Evolutionary conservation across 352 stramenopile genomes (phyloP), one percentile per base, ranked within the genome.

Genomic region (Phytopythium litorale): DNA sequence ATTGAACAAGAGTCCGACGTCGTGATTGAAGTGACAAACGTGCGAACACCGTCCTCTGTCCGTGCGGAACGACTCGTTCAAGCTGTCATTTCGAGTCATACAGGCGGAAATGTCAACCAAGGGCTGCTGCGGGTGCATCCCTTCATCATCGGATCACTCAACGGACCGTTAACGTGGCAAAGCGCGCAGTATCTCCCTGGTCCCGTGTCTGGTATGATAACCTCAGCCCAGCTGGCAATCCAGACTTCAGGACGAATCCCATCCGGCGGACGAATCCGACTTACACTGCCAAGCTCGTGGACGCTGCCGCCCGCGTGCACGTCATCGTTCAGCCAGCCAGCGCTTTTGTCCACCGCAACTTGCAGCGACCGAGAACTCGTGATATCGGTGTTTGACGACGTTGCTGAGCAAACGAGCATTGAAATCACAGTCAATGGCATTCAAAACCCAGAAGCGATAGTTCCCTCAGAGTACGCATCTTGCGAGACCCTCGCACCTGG

Each of bases 281-380:
- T 91, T 3, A 63, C 66, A 9, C 64, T 91, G 33, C 78, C 79
- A 13, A 61, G 54, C 7, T 75, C 83, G 35, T 91, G 81, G 81
- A 40, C 72, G 4, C 59, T 81, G 25, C 54, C 68, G 28, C n/a
- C 68, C 4, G 56, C 28, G 0, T 91, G 81, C 33, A 21, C 32
- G 12, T 72, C 52, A 3, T 61, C 58, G 1, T 84, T 89, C 35
- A 35, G 74, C 12, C 60, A 68, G 19, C 81, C 79, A 9, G 46
- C 71, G 0, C 56, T 89, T 2, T 43, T 60, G 8, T 68, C 68
- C 0, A 68, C 23, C 15, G 61, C 63, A 0, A 55, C 50, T 1
- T 89, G 81, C 35, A 59, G 38, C 23, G 37, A 76, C 4, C 87
- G 81, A 23, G 55, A 59, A 4, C 45, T 91, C 15, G 68, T 42